Evolutionary conservation across 2,329 filamentous ascomycete species (phyloP), one percentile per base, ranked within the genome.

Genomic region (Botryosphaeria agaves): DNA sequence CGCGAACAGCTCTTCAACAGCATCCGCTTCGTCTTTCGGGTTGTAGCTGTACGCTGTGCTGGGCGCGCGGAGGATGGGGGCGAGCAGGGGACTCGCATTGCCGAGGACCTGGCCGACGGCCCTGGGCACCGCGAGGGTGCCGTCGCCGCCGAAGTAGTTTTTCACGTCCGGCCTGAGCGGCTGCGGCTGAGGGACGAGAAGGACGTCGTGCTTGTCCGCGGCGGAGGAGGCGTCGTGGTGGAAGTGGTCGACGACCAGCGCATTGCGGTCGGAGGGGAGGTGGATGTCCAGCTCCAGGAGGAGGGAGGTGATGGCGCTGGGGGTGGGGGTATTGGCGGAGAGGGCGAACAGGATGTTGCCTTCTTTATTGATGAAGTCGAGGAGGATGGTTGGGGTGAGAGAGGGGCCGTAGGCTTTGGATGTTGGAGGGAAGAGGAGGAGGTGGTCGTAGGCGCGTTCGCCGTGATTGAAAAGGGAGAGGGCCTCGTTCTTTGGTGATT

Each of bases 171-270:
- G 47, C 42, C 78, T 76, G 36, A 77, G 52, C 29, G 68, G 57
- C 35, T 61, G 58, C 3, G 84, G 80, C 20, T 71, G 64, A 26
- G 79, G 70, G 30, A 94, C 59, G 18, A 94, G 66, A 26, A 98
- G 64, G 18, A 93, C 80, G 56, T 95, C 83, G 56, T 98, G 89
- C 48, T 74, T 70, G 39, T 94, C 84, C 29, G 73, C 49, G 4
- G 87, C 77, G 24, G 77, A 82, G 18, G 69, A 43, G 33, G 68
- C 64, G 48, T 95, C 87, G 58, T 89, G 89, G 61, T 82, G 79
- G 72, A 95, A 94, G 63, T 98, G 89, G 57, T 95, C 89, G 37
- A 95, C 76, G 5, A 93, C 77, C 34, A 87, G 63, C 34, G 81
- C 75, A 33, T 77, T 82, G 46, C 85, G 81, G 56, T 93, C 87